Base-by-base conservation (phyloP, 768 basidiomycete genomes). In the Termitomyces sp. region DNA sequence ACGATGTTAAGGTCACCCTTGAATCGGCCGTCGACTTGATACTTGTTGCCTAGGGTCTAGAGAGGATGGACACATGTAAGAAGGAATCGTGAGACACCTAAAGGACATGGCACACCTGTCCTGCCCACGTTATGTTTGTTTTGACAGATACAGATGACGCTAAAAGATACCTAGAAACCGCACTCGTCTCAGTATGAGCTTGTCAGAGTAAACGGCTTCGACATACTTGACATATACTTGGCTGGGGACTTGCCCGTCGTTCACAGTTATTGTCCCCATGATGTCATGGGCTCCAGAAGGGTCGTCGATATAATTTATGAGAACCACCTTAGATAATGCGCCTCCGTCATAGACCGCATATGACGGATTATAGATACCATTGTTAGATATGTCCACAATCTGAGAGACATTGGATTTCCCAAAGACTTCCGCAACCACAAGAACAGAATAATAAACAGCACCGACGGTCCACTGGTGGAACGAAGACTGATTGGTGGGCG, bases 271-370 rank as follows among this genome's bases (percentile, higher is more conserved):
- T 12, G 73, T 78, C 18, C 79, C 79, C 1, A 74, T 79, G 57
- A 82, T 82, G 51, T 81, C 75, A 64, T 76, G 82, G 0, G 75
- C 80, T 4, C 86, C 87, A 10, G 76, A 75, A 0, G 77, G 60
- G 63, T 91, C 89, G 37, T 79, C 76, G 51, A 90, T 76, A 64
- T 81, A 92, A 69, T 93, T 94, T 71, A 92, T 80, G 53, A 92
- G 66, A 12, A 82, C 85, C 1, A 90, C 76, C 42, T 85, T 79
- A 18, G 79, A 77, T 6, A 87, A 81, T 3, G 67, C 73, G 20
- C 82, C 83, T 56, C 85, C 79, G 68, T 93, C 88, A 66, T 92
- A 92, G 55, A 93, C 80, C 9, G 81, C 87, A 68, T 92, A 87
- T 4, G 81, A 77, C 58, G 90, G 87, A 9, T 85, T 87, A 60